Percentiles rank a stretch among this genome's conserved stretches.
phyloP scores from a whole-genome alignment of 805 yeast species.

The Spathaspora sp. region DNA sequence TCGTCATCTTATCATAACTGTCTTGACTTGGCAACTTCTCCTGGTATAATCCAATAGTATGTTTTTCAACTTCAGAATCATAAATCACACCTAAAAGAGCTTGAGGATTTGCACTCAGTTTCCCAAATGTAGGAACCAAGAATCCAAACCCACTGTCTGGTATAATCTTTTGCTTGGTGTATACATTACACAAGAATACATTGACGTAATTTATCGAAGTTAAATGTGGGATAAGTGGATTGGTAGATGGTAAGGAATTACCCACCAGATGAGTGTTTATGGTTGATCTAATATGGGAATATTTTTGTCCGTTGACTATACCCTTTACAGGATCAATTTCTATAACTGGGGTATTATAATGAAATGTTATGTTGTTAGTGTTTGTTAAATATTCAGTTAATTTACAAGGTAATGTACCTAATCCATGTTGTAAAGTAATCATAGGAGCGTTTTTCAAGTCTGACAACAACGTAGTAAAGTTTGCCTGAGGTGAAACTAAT shows the following conservation, averaged over 20 bases:
- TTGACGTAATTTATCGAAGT: constrained; percentile 35
- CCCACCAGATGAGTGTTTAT: constrained; percentile 44
- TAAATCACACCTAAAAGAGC: constrained; percentile 78
- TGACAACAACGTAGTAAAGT: constrained; percentile 32
- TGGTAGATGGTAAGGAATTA: constrained; percentile 18
- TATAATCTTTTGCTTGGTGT: constrained; percentile 17
- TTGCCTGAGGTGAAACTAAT: constrained; percentile 14
- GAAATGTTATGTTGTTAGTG: constrained; percentile 39
- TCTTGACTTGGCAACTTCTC: neutral
- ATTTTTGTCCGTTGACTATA: constrained; percentile 18
- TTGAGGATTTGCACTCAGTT: constrained; percentile 44
- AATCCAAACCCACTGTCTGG: constrained; percentile 71
- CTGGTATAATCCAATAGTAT: constrained; percentile 17
- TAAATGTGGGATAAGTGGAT: constrained; percentile 16
- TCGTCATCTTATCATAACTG: constrained; percentile 67
- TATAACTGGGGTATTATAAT: constrained; percentile 22
- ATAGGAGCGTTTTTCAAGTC: constrained; percentile 56
- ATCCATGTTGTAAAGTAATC: constrained; percentile 54
- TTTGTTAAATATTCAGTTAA: constrained; percentile 34
- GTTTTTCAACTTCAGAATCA: constrained; percentile 79
- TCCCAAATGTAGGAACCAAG: constrained; percentile 59
- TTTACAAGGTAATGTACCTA: constrained; percentile 48
- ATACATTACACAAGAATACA: constrained; percentile 68
- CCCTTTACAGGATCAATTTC: constrained; percentile 16
- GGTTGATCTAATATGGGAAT: constrained; percentile 61